Evolutionary conservation across 2,329 filamentous ascomycete species (phyloP).

Genomic region (Akanthomyces dipterigenus): DNA sequence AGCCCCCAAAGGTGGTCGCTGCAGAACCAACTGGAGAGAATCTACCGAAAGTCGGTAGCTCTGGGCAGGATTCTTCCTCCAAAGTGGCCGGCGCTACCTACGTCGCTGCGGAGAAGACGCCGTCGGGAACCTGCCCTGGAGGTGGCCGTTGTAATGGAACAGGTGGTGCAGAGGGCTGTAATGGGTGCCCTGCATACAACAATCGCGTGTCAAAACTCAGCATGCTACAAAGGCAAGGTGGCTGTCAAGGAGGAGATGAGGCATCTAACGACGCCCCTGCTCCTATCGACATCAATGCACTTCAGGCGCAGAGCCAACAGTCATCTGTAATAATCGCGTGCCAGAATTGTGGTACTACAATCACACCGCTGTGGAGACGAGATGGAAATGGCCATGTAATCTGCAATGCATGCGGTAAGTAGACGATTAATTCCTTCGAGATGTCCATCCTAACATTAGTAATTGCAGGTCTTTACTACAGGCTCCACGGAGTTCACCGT

Average conservation of each 20-base stretch:
- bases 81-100: conserved; percentile 56
- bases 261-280: conserved; percentile 10
- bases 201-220: conserved; percentile 86
- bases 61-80: conserved; percentile 33
- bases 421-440: background rate
- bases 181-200: conserved; percentile 94
- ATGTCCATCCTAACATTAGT: background rate
- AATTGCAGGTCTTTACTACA: conserved; percentile 77
- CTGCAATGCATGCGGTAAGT: conserved; percentile 94
- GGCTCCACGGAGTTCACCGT: conserved; percentile 86
- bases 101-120: conserved; percentile 66
- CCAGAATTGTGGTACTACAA: conserved; percentile 94
- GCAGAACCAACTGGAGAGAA: conserved; percentile 37
- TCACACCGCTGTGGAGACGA: conserved; percentile 90
- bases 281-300: conserved; percentile 32
- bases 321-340: conserved; percentile 67
- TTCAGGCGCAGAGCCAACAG: conserved; percentile 23
- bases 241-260: conserved; percentile 26
- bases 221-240: conserved; percentile 42
- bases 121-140: conserved; percentile 86
- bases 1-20: conserved; percentile 51
- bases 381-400: conserved; percentile 95
- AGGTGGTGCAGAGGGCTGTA: conserved; percentile 88
- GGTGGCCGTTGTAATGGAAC: conserved; percentile 95
- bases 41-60: conserved; percentile 30